Percentiles rank a stretch among this genome's conserved stretches.
Evolutionary conservation across 2,329 filamentous ascomycete species (phyloP).

Genomic region (Pseudocercospora vitis): DNA sequence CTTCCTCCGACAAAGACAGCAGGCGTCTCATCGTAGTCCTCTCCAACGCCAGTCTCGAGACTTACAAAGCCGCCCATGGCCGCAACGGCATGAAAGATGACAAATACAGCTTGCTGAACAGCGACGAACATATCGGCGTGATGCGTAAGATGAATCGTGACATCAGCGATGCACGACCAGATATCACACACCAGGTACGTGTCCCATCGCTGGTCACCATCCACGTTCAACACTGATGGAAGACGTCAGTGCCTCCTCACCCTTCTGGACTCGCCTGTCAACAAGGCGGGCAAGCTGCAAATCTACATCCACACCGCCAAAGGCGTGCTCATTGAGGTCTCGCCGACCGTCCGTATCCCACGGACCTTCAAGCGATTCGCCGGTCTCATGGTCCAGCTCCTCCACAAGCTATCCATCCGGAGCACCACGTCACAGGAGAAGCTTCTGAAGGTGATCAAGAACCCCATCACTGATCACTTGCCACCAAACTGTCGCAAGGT

Average conservation of each 20-base stretch:
- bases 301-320: slow-evolving; percentile 99
- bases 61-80: slow-evolving; percentile 76
- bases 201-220: slow-evolving; percentile 16
- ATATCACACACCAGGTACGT: slow-evolving; percentile 93
- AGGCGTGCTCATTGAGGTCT: slow-evolving; percentile 95
- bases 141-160: slow-evolving; percentile 99
- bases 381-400: slow-evolving; percentile 95
- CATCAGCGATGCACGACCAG: slow-evolving; percentile 94
- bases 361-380: slow-evolving; percentile 99
- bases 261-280: slow-evolving; percentile 94
- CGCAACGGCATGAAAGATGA: slow-evolving; percentile 66
- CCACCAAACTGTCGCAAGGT: slow-evolving; percentile 97
- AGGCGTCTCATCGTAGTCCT: slow-evolving; percentile 92
- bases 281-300: slow-evolving; percentile 95
- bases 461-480: slow-evolving; percentile 94
- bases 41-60: slow-evolving; percentile 95
- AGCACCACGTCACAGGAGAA: slow-evolving; percentile 98
- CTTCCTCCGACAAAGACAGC: slow-evolving; percentile 82
- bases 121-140: slow-evolving; percentile 97
- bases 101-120: slow-evolving; percentile 97
- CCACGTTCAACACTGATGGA: slow-evolving; percentile 27
- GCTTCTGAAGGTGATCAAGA: slow-evolving; percentile 94
- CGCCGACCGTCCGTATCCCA: slow-evolving; percentile 94
- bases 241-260: slow-evolving; percentile 81
- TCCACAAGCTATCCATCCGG: slow-evolving; percentile 92